These are phyloP conservation scores for Neckera pumila DNA, from an alignment of 225 moss, liverwort and hornwort genomes.

Conservation along the genomic window DNA sequence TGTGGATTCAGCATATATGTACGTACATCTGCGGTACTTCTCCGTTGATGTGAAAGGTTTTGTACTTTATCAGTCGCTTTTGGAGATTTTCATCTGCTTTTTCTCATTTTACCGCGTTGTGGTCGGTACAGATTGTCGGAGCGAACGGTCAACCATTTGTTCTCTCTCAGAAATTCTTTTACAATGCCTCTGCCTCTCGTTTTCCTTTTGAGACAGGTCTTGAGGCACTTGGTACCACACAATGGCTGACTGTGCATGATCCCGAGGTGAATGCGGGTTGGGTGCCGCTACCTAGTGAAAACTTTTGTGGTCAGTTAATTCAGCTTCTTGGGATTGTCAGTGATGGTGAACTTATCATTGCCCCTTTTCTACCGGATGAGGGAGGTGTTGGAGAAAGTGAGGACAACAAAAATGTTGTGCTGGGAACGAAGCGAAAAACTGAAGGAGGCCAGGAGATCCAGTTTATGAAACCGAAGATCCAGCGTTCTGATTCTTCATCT, in stretches of 20 bases:
- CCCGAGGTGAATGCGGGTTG: slow-evolving; percentile 58
- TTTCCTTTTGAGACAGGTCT: slow-evolving; percentile 67
- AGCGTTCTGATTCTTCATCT: slow-evolving; percentile 38
- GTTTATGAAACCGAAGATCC: slow-evolving; percentile 56
- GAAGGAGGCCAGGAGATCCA: slow-evolving; percentile 50
- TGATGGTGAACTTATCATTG: slow-evolving; percentile 47
- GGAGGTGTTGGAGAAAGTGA: slow-evolving; percentile 84
- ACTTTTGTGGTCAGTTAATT: slow-evolving; percentile 71
- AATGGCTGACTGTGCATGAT: slow-evolving; percentile 56
- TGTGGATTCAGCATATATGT: not conserved
- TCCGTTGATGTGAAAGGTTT: not conserved
- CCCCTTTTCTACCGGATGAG: slow-evolving; percentile 61
- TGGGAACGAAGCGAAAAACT: slow-evolving; percentile 64
- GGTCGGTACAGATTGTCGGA: slow-evolving; percentile 51
- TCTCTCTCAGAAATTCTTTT: slow-evolving; percentile 78
- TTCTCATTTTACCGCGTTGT: not conserved
- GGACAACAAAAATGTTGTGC: slow-evolving; percentile 40
- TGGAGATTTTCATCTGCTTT: not conserved
- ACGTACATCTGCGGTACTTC: not conserved
- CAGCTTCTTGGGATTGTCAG: slow-evolving; percentile 74
- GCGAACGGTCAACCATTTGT: slow-evolving; percentile 57
- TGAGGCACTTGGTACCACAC: slow-evolving; percentile 34
- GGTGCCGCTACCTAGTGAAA: slow-evolving; percentile 65
- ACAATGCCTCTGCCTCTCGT: slow-evolving; percentile 72
- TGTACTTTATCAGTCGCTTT: not conserved